Base-by-base conservation (phyloP, 768 basidiomycete species). In the Sistotremastrum niveocremeum region DNA sequence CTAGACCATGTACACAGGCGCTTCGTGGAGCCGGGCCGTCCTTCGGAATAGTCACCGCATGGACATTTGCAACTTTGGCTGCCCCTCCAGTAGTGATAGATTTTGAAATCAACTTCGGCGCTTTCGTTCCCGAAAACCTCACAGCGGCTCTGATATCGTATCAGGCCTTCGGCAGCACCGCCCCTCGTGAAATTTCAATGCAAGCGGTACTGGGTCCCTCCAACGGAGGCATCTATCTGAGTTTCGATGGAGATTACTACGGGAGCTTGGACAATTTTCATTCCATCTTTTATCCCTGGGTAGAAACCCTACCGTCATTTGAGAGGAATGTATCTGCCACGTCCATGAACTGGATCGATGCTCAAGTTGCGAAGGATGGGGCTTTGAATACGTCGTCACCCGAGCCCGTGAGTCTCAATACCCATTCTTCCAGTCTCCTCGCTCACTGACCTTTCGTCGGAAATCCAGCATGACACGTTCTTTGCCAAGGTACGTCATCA, bases 21-120 rank as follows among this genome's bases (percentile, higher is more conserved):
- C 40, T 60, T 2, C 51, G 57, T 12, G 57, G 60, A 8, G 55
- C 56, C 2, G 58, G 52, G 2, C 56, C 59, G 4, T 55, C 55
- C 10, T 60, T 49, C 39, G 58, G 51, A n/a, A 50, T 62, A 50
- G 48, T 60, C 35, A 56, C 54, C 35, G 35, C 47, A 9, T 61
- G 49, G 51, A 52, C 56, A 20, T 45, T 56, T 45, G 45, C 46
- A 6, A 60, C 60, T 1, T 46, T 51, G 41, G 42, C 52, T 9
- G 52, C 49, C 3, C 61, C 61, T 2, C 29, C 49, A 0, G 54
- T 44, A 10, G 48, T 47, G n/a, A 48, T 47, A 37, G 49, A 51
- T 44, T 51, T 47, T 34, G 38, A 45, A 36, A 48, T 54, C 43
- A 34, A 34, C 30, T 54, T 45, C 40, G 39, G 37, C 11, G 42